Conservation (phyloP, 805 yeast genomes). For the Grigorovia humatica region DNA sequence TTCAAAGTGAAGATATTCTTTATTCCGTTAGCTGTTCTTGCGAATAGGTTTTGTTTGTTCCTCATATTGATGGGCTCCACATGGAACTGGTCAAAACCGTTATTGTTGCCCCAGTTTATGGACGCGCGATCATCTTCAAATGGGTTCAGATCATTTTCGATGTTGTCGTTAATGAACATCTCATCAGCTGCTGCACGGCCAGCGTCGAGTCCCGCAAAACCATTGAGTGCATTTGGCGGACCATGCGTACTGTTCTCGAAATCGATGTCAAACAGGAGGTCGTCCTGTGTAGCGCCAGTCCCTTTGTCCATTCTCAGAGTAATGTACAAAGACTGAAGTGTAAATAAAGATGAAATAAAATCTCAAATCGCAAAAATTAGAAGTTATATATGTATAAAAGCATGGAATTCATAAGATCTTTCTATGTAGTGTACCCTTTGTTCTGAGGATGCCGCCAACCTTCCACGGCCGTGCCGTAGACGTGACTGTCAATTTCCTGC, state of each 20-base stretch:
- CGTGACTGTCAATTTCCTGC: constrained; percentile 41
- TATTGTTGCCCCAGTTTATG: constrained; percentile 9
- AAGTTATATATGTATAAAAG: too few relatives aligned
- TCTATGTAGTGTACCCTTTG: too few relatives aligned
- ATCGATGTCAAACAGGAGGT: constrained; percentile 34
- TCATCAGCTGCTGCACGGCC: constrained; percentile 1
- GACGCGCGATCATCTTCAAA: constrained; percentile 10
- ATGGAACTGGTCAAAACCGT: constrained; percentile 7
- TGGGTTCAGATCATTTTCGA: constrained; percentile 31
- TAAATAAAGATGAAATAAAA: not conserved
- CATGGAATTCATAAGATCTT: too few relatives aligned
- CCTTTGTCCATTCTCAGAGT: not conserved
- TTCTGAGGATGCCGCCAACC: not conserved
- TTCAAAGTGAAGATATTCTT: constrained; percentile 12
- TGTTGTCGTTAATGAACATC: constrained; percentile 20
- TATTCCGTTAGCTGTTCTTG: constrained; percentile 11
- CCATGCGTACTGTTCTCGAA: constrained; percentile 22
- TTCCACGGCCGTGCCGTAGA: not conserved
- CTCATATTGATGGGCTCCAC: constrained; percentile 8
- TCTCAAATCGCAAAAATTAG: not conserved
- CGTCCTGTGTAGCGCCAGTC: constrained; percentile 7
- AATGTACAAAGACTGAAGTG: not conserved
- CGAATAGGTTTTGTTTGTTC: constrained; percentile 12
- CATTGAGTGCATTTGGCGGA: constrained; percentile 1
- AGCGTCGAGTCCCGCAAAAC: not conserved